phyloP scores from a whole-genome alignment of 352 stramenopile genomes.

The Phytophthora kernoviae region DNA sequence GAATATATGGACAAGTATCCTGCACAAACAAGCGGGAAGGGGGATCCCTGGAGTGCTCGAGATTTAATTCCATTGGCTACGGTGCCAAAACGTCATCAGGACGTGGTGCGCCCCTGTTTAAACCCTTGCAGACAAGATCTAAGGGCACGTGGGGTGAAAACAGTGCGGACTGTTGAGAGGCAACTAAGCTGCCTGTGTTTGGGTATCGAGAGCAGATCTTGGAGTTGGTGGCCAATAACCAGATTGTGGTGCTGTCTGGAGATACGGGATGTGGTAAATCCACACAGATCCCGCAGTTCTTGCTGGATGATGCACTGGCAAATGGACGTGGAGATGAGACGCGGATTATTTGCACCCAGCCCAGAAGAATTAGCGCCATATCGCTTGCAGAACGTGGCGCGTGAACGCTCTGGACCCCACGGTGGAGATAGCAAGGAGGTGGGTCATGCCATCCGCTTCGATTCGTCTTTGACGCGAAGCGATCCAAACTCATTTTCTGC shows the following conservation, averaged over 20 bases:
- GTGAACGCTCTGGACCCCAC: constrained; percentile 59
- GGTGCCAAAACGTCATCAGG: constrained; percentile 17
- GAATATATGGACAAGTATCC: constrained; percentile 58
- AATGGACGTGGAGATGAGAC: constrained; percentile 60
- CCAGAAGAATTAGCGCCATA: constrained; percentile 92
- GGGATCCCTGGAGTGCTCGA: constrained; percentile 40
- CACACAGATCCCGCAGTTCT: constrained; percentile 93
- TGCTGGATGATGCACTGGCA: constrained; percentile 86
- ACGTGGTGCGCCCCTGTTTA: constrained; percentile 42
- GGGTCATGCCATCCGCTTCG: constrained; percentile 93
- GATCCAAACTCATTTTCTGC: constrained; percentile 96
- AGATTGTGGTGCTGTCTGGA: constrained; percentile 92
- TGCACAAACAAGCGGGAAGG: constrained; percentile 3
- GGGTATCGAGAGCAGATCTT: constrained; percentile 73
- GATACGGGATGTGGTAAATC: constrained; percentile 96
- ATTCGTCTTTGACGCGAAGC: constrained; percentile 72
- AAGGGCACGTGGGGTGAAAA: constrained; percentile 13
- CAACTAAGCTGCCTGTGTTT: constrained; percentile 58
- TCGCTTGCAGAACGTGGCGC: constrained; percentile 84
- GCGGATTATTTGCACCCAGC: constrained; percentile 93
- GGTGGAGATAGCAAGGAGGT: constrained; percentile 65
- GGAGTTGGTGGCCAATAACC: constrained; percentile 64
- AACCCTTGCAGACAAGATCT: constrained; percentile 31
- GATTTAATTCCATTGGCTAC: constrained; percentile 19
- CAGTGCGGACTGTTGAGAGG: constrained; percentile 22